phyloP scores from a whole-genome alignment of 176 grass and related monocot genomes.

The Poa pratensis region DNA sequence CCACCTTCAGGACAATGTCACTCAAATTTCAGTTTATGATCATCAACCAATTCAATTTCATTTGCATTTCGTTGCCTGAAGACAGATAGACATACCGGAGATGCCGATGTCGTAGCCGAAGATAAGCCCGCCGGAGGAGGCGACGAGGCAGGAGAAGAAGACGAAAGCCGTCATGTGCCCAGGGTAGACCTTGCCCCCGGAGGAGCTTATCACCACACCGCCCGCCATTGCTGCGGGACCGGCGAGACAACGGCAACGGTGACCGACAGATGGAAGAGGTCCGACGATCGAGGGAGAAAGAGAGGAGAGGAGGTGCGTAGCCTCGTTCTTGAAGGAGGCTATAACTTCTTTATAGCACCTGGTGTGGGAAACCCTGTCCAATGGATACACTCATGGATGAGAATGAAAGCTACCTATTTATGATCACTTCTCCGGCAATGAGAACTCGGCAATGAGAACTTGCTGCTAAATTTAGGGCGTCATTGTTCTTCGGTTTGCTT shows the following conservation, averaged over 20 bases:
- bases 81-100: constrained; percentile 35
- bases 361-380: neutral
- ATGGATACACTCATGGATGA: constrained; percentile 3
- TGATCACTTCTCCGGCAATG: neutral
- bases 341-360: neutral
- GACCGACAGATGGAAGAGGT: neutral
- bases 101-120: constrained; percentile 92
- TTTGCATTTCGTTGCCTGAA: neutral
- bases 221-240: constrained; percentile 53
- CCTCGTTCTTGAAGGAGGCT: neutral
- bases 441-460: neutral
- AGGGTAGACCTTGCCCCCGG: constrained; percentile 63
- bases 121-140: constrained; percentile 71
- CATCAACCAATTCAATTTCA: neutral
- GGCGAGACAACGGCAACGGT: neutral
- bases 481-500: neutral
- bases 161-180: constrained; percentile 70
- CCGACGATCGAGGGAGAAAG: neutral
- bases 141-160: constrained; percentile 74
- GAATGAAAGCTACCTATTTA: constrained; percentile 7
- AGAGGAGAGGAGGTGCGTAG: neutral
- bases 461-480: neutral
- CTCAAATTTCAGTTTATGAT: neutral
- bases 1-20: constrained; percentile 36
- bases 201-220: constrained; percentile 55